A percentile compares a stretch with the other conserved stretches of the same genome.
These are phyloP conservation scores for Pyrrhoderma noxium DNA, from an alignment of 1,284 basidiomycete species.

Conservation along the genomic window DNA sequence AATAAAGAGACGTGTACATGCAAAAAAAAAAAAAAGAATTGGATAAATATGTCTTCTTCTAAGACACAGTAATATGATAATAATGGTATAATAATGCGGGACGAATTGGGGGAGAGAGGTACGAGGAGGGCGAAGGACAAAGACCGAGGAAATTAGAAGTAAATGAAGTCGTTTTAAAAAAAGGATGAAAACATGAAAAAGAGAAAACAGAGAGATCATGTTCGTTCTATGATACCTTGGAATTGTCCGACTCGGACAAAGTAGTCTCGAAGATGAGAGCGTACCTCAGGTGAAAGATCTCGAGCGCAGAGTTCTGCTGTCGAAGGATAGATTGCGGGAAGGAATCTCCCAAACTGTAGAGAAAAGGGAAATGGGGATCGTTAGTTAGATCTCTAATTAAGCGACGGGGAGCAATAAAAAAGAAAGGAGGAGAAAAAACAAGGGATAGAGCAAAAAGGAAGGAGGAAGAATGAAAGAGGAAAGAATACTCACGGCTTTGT, in stretches of 20 bases:
- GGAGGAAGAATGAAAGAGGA: no score
- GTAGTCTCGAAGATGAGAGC: slow-evolving; percentile 69
- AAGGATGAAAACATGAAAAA: not conserved
- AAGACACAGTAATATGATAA: slow-evolving; percentile 9
- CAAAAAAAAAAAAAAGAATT: slow-evolving; percentile 5
- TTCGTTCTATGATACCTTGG: slow-evolving; percentile 63
- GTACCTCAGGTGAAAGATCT: slow-evolving; percentile 75
- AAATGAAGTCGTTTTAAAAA: no score
- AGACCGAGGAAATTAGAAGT: no score
- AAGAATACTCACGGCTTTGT: slow-evolving; percentile 67
- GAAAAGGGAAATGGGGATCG: slow-evolving; percentile 14
- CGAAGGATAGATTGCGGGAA: slow-evolving; percentile 83
- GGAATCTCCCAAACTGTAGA: slow-evolving; percentile 71
- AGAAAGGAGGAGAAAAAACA: not conserved
- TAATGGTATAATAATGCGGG: slow-evolving; percentile 8
- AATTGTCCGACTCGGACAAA: slow-evolving; percentile 70
- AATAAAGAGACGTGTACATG: slow-evolving; percentile 7
- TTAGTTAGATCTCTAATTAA: no score
- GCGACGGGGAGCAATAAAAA: no score
- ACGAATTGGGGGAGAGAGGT: no score
- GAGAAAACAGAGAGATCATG: slow-evolving; percentile 22
- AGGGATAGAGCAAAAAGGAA: not conserved
- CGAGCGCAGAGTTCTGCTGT: slow-evolving; percentile 75
- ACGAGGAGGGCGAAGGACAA: not conserved
- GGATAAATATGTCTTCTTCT: slow-evolving; percentile 19